Conservation (phyloP, 306 rosid species). For the Ammopiptanthus mongolicus region DNA sequence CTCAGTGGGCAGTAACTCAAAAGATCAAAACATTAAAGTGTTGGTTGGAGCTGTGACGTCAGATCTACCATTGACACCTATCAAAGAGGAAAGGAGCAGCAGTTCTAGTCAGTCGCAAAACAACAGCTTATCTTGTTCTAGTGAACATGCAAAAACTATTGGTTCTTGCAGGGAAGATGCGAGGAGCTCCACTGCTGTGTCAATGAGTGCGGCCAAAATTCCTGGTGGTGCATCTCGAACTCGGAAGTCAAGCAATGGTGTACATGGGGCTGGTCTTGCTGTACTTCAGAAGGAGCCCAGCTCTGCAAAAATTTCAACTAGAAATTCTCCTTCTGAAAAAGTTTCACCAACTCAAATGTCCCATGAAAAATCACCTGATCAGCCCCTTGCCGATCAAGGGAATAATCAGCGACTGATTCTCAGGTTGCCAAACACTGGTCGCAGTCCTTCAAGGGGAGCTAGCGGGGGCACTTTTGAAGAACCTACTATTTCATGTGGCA, state of each 20-base stretch:
- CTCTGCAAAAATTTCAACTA: conserved; percentile 33
- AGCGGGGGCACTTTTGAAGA: conserved; percentile 64
- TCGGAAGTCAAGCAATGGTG: conserved; percentile 65
- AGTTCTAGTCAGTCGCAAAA: conserved; percentile 90
- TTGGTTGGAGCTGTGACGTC: conserved; percentile 41
- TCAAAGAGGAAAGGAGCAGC: conserved; percentile 80
- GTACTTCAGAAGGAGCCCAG: conserved; percentile 54
- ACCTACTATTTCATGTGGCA: conserved; percentile 36
- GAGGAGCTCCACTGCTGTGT: conserved; percentile 75
- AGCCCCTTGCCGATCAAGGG: conserved; percentile 42
- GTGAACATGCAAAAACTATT: conserved; percentile 60
- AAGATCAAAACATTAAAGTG: conserved; percentile 49
- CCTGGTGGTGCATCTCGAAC: conserved; percentile 50
- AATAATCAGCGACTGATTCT: conserved; percentile 57
- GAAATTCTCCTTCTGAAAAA: conserved; percentile 47
- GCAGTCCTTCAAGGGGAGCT: conserved; percentile 65
- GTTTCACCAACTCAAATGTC: conserved; percentile 36
- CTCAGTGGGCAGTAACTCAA: conserved; percentile 37
- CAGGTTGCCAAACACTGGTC: conserved; percentile 59
- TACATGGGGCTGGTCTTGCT: conserved; percentile 48
- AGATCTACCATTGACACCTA: conserved; percentile 56
- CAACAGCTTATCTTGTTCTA: conserved; percentile 81
- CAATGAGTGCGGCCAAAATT: conserved; percentile 45
- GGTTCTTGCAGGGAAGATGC: conserved; percentile 75
- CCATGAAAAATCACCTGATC: conserved; percentile 59